Conservation (phyloP, 1,284 basidiomycete species). For the Rhizopogon hawkerae region DNA sequence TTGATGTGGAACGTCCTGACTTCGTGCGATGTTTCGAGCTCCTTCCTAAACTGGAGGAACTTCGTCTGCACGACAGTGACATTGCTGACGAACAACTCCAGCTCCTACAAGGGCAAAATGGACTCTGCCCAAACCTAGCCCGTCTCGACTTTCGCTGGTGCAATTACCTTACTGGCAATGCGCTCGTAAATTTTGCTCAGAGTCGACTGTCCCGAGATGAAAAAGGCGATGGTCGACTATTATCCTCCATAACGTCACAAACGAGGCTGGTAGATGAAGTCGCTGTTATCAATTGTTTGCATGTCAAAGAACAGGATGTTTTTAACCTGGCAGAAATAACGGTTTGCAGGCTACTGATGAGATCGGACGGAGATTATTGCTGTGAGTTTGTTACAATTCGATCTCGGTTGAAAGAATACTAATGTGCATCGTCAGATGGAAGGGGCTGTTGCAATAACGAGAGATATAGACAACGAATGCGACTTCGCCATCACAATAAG, state of each 20-base stretch:
- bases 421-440: slow-evolving; percentile 27
- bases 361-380: slow-evolving; percentile 43
- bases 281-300: slow-evolving; percentile 52
- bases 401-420: neutral
- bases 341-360: slow-evolving; percentile 41
- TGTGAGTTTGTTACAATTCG: slow-evolving; percentile 34
- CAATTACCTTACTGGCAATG: slow-evolving; percentile 42
- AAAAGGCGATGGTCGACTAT: neutral
- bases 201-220: slow-evolving; percentile 27
- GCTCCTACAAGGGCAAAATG: slow-evolving; percentile 32
- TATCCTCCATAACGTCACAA: neutral
- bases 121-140: slow-evolving; percentile 40
- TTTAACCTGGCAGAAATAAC: slow-evolving; percentile 41
- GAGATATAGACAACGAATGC: slow-evolving; percentile 42
- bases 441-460: slow-evolving; percentile 48
- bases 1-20: slow-evolving; percentile 37
- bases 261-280: slow-evolving; percentile 33
- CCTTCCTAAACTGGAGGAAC: slow-evolving; percentile 36
- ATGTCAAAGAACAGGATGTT: slow-evolving; percentile 49
- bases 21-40: slow-evolving; percentile 35
- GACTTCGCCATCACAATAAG: slow-evolving; percentile 25
- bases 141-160: slow-evolving; percentile 56
- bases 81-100: slow-evolving; percentile 43
- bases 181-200: slow-evolving; percentile 41
- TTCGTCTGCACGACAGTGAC: slow-evolving; percentile 54